These are phyloP conservation scores for Vitis rupestris DNA, from an alignment of 164 flowering plant species.

Conservation along the genomic window DNA sequence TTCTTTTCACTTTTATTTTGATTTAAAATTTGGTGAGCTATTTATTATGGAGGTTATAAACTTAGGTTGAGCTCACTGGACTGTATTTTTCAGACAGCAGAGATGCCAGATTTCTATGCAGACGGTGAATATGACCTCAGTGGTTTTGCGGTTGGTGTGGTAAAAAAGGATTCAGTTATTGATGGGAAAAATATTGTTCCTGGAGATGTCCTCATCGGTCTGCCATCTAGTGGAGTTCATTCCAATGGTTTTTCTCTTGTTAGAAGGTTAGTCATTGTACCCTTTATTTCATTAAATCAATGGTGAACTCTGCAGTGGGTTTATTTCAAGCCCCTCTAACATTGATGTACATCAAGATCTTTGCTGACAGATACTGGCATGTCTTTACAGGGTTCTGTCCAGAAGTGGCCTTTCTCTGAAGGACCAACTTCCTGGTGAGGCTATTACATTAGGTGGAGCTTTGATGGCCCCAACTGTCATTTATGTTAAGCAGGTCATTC, in stretches of 20 bases:
- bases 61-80: constrained; percentile 4
- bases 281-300: no score
- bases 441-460: constrained; percentile 69
- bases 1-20: no score
- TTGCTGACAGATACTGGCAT: neutral
- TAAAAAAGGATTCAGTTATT: constrained; percentile 77
- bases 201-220: constrained; percentile 91
- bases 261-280: constrained; percentile 61
- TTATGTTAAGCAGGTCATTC: constrained; percentile 85
- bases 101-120: constrained; percentile 92
- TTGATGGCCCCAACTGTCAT: constrained; percentile 93
- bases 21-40: no score
- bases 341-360: neutral
- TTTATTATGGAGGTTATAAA: no score
- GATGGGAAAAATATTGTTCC: constrained; percentile 76
- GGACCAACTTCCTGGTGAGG: constrained; percentile 68
- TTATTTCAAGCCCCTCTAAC: neutral
- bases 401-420: constrained; percentile 72
- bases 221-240: constrained; percentile 96
- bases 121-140: constrained; percentile 92
- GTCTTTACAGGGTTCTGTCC: constrained; percentile 59
- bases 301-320: neutral
- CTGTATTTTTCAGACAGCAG: constrained; percentile 67
- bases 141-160: constrained; percentile 91
- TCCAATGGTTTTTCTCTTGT: constrained; percentile 98